Conservation (phyloP, 2,329 filamentous ascomycete species). For the Colletotrichum echinochloae region DNA sequence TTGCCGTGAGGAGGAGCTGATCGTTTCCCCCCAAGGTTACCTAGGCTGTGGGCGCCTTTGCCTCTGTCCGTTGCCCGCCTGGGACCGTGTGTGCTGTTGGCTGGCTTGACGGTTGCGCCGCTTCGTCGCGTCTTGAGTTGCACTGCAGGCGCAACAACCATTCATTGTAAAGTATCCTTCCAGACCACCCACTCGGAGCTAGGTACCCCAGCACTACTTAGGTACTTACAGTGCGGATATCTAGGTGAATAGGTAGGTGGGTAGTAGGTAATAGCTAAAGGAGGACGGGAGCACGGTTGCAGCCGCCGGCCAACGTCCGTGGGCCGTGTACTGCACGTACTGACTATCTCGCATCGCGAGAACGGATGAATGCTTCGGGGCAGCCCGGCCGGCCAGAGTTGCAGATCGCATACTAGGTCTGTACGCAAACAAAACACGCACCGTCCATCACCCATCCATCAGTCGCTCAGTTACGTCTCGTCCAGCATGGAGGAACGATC, state of each 20-base stretch:
- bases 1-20: conserved; percentile 30
- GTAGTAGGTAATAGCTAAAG: background rate
- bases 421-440: background rate
- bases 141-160: conserved; percentile 19
- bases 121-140: conserved; percentile 16
- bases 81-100: conserved; percentile 19
- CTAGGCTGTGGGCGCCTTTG: conserved; percentile 12
- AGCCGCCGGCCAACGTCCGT: conserved; percentile 37
- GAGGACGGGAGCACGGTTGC: conserved; percentile 26
- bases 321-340: background rate
- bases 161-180: background rate
- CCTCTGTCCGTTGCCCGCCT: conserved; percentile 12
- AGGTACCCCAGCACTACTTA: background rate
- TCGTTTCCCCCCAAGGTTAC: conserved; percentile 22
- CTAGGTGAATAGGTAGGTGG: no score
- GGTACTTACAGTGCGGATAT: no score
- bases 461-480: background rate
- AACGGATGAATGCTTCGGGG: conserved; percentile 33
- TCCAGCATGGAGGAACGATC: background rate
- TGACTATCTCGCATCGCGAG: conserved; percentile 12
- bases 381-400: conserved; percentile 21
- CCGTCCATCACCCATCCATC: background rate
- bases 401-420: conserved; percentile 23
- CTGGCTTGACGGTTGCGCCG: background rate
- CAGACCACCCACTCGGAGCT: background rate